Conservation (phyloP, 768 basidiomycete genomes). For the Suillus variegatus region DNA sequence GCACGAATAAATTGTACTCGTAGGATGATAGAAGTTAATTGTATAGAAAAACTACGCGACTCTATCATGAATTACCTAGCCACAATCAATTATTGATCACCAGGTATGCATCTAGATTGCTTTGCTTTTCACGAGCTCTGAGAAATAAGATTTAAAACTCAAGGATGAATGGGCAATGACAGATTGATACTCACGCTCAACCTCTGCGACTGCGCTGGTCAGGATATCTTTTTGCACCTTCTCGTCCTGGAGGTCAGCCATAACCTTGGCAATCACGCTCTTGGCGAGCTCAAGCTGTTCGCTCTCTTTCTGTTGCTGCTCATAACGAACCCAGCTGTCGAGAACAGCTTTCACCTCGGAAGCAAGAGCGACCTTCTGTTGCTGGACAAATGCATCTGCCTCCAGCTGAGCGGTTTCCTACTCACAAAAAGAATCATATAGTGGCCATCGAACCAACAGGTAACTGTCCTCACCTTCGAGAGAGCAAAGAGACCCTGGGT, state of each 20-base stretch:
- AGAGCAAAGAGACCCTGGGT: constrained; percentile 90
- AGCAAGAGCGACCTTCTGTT: constrained; percentile 85
- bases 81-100: background rate
- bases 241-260: constrained; percentile 80
- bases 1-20: constrained; percentile 4
- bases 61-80: constrained; percentile 32
- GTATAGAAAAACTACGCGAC: constrained; percentile 5
- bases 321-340: constrained; percentile 97
- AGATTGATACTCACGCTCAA: constrained; percentile 76
- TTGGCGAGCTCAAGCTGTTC: constrained; percentile 93
- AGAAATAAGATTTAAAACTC: background rate
- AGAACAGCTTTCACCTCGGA: constrained; percentile 91
- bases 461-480: constrained; percentile 66
- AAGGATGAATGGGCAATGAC: background rate
- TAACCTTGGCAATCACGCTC: constrained; percentile 85
- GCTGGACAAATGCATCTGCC: constrained; percentile 84
- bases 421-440: background rate
- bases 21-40: constrained; percentile 13
- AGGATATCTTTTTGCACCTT: constrained; percentile 89
- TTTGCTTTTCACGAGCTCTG: constrained; percentile 91
- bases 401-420: constrained; percentile 94
- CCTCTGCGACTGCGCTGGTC: constrained; percentile 74
- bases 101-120: constrained; percentile 60
- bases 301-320: constrained; percentile 94
- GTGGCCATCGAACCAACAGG: background rate